Percentiles rank a stretch among this genome's conserved stretches.
These are phyloP conservation scores for Xylaria sp. DNA, from an alignment of 2,329 filamentous ascomycete species.

Conservation along the genomic window DNA sequence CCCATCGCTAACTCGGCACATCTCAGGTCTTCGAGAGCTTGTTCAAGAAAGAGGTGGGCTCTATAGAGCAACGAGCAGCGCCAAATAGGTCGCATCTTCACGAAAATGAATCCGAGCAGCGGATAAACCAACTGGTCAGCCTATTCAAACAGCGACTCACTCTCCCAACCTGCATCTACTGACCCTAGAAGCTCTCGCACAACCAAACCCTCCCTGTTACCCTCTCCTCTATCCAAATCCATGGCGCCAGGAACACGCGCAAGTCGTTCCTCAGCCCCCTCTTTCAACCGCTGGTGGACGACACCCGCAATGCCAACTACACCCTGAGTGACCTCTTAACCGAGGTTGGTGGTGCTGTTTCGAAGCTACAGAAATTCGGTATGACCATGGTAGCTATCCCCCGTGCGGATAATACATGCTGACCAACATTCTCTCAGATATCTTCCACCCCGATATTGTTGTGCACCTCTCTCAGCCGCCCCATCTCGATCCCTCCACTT, in stretches of 20 bases:
- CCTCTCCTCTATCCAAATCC: conserved; percentile 82
- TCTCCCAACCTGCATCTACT: conserved; percentile 16
- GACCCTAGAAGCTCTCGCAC: conserved; percentile 65
- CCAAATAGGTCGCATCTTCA: conserved; percentile 41
- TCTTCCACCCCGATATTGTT: conserved; percentile 83
- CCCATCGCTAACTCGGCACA: background rate
- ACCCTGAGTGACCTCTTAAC: conserved; percentile 79
- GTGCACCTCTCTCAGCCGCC: conserved; percentile 82
- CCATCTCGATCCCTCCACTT: conserved; percentile 69
- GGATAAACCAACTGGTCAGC: conserved; percentile 69
- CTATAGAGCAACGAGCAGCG: conserved; percentile 38
- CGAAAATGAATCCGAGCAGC: conserved; percentile 60
- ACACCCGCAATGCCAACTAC: conserved; percentile 69
- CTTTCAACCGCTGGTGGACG: conserved; percentile 76
- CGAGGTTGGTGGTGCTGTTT: conserved; percentile 40
- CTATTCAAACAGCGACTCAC: conserved; percentile 5
- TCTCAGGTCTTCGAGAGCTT: conserved; percentile 40
- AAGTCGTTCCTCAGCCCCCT: conserved; percentile 81
- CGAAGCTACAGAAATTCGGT: conserved; percentile 79
- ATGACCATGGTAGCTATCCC: conserved; percentile 38
- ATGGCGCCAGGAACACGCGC: conserved; percentile 84
- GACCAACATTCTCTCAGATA: conserved; percentile 61
- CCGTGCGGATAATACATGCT: background rate
- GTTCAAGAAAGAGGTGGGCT: conserved; percentile 38
- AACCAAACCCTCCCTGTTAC: conserved; percentile 88